phyloP scores from a whole-genome alignment of 306 rosid species.

The Rosa chinensis region DNA sequence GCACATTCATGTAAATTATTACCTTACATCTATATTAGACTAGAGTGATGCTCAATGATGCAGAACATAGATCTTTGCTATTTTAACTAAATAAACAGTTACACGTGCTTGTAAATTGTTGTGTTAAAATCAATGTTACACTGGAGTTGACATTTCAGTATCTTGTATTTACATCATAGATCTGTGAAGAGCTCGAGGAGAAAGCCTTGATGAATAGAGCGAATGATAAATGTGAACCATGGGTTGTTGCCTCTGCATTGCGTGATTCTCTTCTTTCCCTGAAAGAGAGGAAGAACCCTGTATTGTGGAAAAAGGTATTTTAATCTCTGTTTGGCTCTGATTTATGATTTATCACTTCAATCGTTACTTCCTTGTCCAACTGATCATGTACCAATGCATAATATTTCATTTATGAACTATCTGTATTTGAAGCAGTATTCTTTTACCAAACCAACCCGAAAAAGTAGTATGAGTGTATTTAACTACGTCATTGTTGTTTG shows the following conservation, averaged over 20 bases:
- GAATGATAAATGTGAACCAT: conserved; percentile 64
- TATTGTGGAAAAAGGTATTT: conserved; percentile 77
- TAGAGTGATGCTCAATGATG: background rate
- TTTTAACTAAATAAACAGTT: background rate
- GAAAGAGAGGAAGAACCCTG: conserved; percentile 77
- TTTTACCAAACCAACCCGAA: background rate
- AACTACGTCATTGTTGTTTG: background rate
- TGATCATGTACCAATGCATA: background rate
- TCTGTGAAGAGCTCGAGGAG: conserved; percentile 88
- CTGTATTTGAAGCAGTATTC: background rate
- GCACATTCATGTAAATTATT: background rate
- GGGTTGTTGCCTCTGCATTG: conserved; percentile 85
- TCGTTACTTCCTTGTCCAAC: background rate
- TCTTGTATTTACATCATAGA: conserved; percentile 35
- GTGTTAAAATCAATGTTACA: background rate
- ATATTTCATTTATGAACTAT: background rate
- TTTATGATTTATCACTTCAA: conserved; percentile 15
- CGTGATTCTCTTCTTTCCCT: conserved; percentile 91
- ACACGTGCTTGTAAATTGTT: background rate
- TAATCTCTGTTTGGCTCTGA: conserved; percentile 13
- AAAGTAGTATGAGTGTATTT: background rate
- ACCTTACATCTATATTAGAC: background rate
- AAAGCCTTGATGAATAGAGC: conserved; percentile 61
- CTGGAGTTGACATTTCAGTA: background rate
- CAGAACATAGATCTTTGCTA: background rate